These are phyloP conservation scores for Hypoxylon sp. DNA, from an alignment of 2,329 filamentous ascomycete species.

Conservation along the genomic window DNA sequence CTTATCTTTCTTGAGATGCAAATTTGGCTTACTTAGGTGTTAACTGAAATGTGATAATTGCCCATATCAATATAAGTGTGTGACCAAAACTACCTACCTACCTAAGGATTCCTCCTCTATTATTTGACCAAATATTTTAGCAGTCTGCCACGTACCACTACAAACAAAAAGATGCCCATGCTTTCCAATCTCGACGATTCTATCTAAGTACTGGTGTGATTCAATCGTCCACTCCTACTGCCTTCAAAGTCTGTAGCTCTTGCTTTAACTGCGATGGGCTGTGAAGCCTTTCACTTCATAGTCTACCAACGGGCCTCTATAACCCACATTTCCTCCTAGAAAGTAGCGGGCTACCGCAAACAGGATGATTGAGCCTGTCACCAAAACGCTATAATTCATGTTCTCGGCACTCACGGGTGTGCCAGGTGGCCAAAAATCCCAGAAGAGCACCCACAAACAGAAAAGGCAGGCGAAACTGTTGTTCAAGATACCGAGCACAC, in stretches of 20 bases:
- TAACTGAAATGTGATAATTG: too few relatives aligned
- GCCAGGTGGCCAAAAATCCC: slow-evolving; percentile 39
- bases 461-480: slow-evolving; percentile 39
- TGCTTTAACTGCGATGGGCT: slow-evolving; percentile 4
- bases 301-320: slow-evolving; percentile 43
- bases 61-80: too few relatives aligned
- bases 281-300: slow-evolving; percentile 23
- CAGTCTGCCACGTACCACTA: too few relatives aligned
- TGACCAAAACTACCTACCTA: too few relatives aligned
- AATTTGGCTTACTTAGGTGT: not conserved
- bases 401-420: slow-evolving; percentile 27
- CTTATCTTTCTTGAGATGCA: not conserved
- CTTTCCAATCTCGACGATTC: too few relatives aligned
- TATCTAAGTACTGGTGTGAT: too few relatives aligned
- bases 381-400: slow-evolving; percentile 40
- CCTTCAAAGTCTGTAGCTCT: not conserved
- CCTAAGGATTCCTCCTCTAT: not conserved
- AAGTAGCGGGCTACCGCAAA: slow-evolving; percentile 41
- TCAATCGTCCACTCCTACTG: not conserved
- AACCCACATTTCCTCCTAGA: slow-evolving; percentile 32
- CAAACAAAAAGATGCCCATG: too few relatives aligned
- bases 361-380: slow-evolving; percentile 29
- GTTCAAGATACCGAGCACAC: slow-evolving; percentile 31
- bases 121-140: too few relatives aligned
- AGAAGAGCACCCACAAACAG: slow-evolving; percentile 38